These are phyloP conservation scores for Helianthus annuus DNA, from an alignment of 129 eudicot genomes.

Conservation along the genomic window HanXRQr2.0-SUNRISE NC_035437.2:105843454-105843953, in stretches of 20 bases:
- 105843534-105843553: constrained; percentile 57
- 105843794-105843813: too few relatives aligned
- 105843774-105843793: too few relatives aligned
- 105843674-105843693: too few relatives aligned
- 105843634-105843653: too few relatives aligned
- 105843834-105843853: background rate
- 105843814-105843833: background rate
- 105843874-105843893: background rate
- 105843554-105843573: too few relatives aligned
- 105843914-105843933: constrained; percentile 5
- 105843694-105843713: background rate
- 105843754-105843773: too few relatives aligned
- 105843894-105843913: background rate
- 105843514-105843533: constrained; percentile 81
- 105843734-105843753: background rate
- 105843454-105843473: constrained; percentile 87
- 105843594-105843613: too few relatives aligned
- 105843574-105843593: too few relatives aligned
- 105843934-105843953: constrained; percentile 85
- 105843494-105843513: constrained; percentile 71
- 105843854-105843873: background rate
- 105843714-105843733: background rate
- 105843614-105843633: too few relatives aligned
- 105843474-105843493: constrained; percentile 65
- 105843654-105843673: too few relatives aligned